phyloP scores from a whole-genome alignment of 2,329 filamentous ascomycete genomes.

The Fusarium torulosum region DNA sequence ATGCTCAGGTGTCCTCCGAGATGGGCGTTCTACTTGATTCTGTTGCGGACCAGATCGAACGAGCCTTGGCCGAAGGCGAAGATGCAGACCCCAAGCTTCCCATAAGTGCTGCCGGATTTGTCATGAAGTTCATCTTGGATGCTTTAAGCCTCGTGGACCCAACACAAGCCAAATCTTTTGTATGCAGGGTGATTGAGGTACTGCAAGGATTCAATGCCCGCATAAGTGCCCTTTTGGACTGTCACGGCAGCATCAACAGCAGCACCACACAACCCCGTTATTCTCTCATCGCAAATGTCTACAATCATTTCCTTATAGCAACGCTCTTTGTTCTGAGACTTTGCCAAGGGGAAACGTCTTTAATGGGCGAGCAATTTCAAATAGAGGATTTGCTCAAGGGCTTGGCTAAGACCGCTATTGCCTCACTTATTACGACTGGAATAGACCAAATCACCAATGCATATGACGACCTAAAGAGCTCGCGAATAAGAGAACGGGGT shows the following conservation, averaged over 20 bases:
- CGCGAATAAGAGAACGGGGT: slow-evolving; percentile 62
- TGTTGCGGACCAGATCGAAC: slow-evolving; percentile 62
- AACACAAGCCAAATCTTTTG: slow-evolving; percentile 56
- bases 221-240: slow-evolving; percentile 34
- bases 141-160: slow-evolving; percentile 56
- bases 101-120: slow-evolving; percentile 57
- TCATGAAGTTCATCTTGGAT: slow-evolving; percentile 62
- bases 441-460: slow-evolving; percentile 58
- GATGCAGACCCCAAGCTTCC: slow-evolving; percentile 32
- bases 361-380: slow-evolving; percentile 55
- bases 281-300: slow-evolving; percentile 43
- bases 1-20: slow-evolving; percentile 70
- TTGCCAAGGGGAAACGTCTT: slow-evolving; percentile 53
- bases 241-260: neutral
- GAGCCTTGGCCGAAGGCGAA: neutral
- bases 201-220: slow-evolving; percentile 57
- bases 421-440: slow-evolving; percentile 58
- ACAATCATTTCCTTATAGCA: slow-evolving; percentile 51
- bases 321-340: slow-evolving; percentile 57
- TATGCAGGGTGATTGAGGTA: slow-evolving; percentile 59
- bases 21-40: slow-evolving; percentile 72
- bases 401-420: slow-evolving; percentile 55
- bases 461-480: slow-evolving; percentile 63
- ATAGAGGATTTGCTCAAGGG: slow-evolving; percentile 64
- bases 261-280: slow-evolving; percentile 4